Base-by-base conservation (phyloP, 2,329 filamentous ascomycete species). In the Phyllosticta citrichinensis region DNA sequence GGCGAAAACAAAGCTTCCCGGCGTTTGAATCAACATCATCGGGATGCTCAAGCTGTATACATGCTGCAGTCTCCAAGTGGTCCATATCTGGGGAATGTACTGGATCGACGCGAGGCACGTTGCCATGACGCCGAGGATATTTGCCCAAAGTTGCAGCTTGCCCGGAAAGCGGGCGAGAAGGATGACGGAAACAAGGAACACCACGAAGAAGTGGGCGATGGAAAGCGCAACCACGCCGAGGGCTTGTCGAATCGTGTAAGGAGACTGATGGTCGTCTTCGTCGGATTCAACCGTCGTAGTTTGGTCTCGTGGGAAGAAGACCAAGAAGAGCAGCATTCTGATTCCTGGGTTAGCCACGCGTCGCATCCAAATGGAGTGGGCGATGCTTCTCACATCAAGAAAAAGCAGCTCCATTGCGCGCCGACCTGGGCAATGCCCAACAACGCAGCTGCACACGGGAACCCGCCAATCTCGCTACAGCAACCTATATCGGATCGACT, bases 21-120 rank as follows among this genome's bases (percentile, higher is more conserved):
- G 94, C 0, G 93, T 97, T 74, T 99, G 94, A 35, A 99, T 96
- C 71, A 89, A 88, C 92, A 99, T 97, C 88, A 97, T 97, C 4
- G 91, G 87, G 61, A 99, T 94, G 69, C 91, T 96, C 67, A 99
- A 77, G 72, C 91, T 96, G 60, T 91, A 91, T 1, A 96, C 88
- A 68, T 92, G 87, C 71, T 93, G 88, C 62, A 97, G 79, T 58
- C 80, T 83, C 76, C 89, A 95, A 0, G 94, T 99, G 58, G 89
- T 97, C 77, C 86, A 91, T 65, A 99, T 96, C 75, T 99, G 94
- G 0, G 94, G 94, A 17, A 99, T 79, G 74, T 97, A 99, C 75
- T 99, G 94, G 22, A 97, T 82, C 0, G 84, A 87, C 0, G 94
- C 89, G 5, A 99, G 83, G 1, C 84, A 75, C 0, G 90, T 88